phyloP scores from a whole-genome alignment of 2,329 filamentous ascomycete species.

The Orbilia ellipsospora region DNA sequence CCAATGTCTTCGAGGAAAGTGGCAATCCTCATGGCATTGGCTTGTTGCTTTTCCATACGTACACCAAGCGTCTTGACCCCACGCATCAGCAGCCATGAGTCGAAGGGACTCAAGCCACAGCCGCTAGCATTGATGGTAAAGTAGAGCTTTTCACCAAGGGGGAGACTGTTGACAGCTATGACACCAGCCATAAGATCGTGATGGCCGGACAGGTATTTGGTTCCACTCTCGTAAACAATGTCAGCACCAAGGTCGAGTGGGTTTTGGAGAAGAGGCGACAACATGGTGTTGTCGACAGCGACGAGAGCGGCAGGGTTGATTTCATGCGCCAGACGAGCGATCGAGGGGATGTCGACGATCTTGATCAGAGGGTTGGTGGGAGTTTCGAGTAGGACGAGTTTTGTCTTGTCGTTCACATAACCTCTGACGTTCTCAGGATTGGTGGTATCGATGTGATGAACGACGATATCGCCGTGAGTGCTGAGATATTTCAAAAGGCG shows the following conservation, averaged over 20 bases:
- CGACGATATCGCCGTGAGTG: constrained; percentile 87
- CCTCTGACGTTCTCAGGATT: constrained; percentile 75
- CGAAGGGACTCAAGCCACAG: constrained; percentile 92
- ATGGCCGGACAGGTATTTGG: constrained; percentile 96
- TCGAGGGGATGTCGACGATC: constrained; percentile 88
- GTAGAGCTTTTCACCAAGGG: constrained; percentile 87
- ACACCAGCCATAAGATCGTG: constrained; percentile 99
- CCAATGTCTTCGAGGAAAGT: constrained; percentile 90
- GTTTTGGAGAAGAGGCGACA: constrained; percentile 92
- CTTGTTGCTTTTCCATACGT: constrained; percentile 98
- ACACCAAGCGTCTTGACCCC: constrained; percentile 97
- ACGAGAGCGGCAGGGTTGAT: constrained; percentile 83
- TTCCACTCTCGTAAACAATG: constrained; percentile 96
- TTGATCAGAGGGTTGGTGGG: constrained; percentile 99
- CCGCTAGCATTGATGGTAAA: constrained; percentile 98
- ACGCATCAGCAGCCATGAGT: constrained; percentile 93
- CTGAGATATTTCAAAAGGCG: constrained; percentile 91
- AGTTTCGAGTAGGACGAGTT: constrained; percentile 95
- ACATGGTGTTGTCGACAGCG: constrained; percentile 98
- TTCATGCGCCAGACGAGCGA: constrained; percentile 80
- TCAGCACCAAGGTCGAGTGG: constrained; percentile 94
- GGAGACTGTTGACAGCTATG: constrained; percentile 85
- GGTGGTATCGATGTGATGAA: constrained; percentile 97
- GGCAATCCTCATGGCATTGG: constrained; percentile 89
- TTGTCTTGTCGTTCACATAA: constrained; percentile 80